Evolutionary conservation across 2,329 filamentous ascomycete species (phyloP), one percentile per base, ranked within the genome.

Genomic region (Penicillium concentricum): DNA sequence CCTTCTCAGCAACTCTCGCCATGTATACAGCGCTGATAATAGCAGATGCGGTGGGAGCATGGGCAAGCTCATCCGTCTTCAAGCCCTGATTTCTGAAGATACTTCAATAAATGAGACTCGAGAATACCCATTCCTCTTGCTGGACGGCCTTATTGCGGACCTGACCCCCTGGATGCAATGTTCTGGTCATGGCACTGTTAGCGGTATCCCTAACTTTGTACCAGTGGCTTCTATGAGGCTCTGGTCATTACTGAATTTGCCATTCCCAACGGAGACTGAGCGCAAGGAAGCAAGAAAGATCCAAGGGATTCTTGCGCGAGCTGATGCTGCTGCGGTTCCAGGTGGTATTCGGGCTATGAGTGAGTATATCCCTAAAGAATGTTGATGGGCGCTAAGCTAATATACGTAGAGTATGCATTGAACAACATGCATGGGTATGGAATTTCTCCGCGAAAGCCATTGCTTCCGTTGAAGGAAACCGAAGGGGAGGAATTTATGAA

Each of bases 141-240:
- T 67, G 18, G 65, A 67, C 34, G 65, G 65, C 12, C 45, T 67
- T 5, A 65, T 67, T 48, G 65, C 64, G 4, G 65, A 67, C 49
- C 49, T 67, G 16, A 65, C 62, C 7, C 65, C 65, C 8, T 67
- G 65, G 65, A 59, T 64, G 61, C 53, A 64, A 56, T 64, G 61
- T 51, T 64, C 61, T 30, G 65, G 65, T 10, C 65, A 67, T 56
- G 64, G 65, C 13, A 65, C 64, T 30, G 64, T 64, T 10, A 66
- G 63, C 48, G 64, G 64, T 4, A 65, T 66, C 28, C 62, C 63
- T 4, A 67, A 67, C 35, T 66, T 67, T 57, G 63, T 62, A 9
- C 64, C 64, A 2, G 45, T 49, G 24, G 60, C 64, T n/a, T 63
- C 62, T 6, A 59, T 65, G 62, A 58, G 62, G 35, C 57, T 67